Evolutionary conservation across 2,329 filamentous ascomycete species (phyloP).

Genomic region (Talaromyces rugulosus): DNA sequence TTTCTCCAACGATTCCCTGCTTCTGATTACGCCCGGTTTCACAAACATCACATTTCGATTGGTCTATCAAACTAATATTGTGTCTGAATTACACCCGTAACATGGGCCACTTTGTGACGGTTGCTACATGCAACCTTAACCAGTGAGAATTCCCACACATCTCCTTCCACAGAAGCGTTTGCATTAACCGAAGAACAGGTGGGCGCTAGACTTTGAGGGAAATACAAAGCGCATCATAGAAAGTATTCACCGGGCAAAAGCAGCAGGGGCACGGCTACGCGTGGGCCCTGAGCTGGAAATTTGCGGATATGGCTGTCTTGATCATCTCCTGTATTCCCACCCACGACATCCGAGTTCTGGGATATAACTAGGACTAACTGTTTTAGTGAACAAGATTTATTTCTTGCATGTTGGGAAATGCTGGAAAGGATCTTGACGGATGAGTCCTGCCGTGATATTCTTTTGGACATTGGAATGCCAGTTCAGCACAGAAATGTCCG

Average conservation of each 20-base stretch:
- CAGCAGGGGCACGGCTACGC: constrained; percentile 52
- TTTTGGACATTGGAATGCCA: constrained; percentile 10
- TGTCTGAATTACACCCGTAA: not conserved
- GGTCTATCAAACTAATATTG: not conserved
- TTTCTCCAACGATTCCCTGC: not conserved
- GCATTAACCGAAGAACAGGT: not conserved
- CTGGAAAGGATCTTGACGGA: constrained; percentile 56
- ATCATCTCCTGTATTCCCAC: constrained; percentile 54
- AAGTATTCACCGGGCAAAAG: constrained; percentile 57
- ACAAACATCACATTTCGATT: not conserved
- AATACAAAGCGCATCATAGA: constrained; percentile 61
- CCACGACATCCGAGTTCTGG: not conserved
- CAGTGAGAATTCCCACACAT: constrained; percentile 16
- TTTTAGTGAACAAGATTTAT: constrained; percentile 23
- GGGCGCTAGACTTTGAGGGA: constrained; percentile 56
- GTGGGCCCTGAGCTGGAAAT: constrained; percentile 46
- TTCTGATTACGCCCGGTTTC: not conserved
- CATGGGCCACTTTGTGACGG: constrained; percentile 15
- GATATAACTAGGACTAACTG: constrained; percentile 4
- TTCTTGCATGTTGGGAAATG: constrained; percentile 58
- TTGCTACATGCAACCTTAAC: constrained; percentile 16
- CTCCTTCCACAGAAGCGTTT: not conserved
- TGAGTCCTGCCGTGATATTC: constrained; percentile 53
- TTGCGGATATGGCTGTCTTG: constrained; percentile 58
- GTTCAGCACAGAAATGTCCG: constrained; percentile 52